Conservation (phyloP, 148 eudicot species). For the Cornus florida region DNA sequence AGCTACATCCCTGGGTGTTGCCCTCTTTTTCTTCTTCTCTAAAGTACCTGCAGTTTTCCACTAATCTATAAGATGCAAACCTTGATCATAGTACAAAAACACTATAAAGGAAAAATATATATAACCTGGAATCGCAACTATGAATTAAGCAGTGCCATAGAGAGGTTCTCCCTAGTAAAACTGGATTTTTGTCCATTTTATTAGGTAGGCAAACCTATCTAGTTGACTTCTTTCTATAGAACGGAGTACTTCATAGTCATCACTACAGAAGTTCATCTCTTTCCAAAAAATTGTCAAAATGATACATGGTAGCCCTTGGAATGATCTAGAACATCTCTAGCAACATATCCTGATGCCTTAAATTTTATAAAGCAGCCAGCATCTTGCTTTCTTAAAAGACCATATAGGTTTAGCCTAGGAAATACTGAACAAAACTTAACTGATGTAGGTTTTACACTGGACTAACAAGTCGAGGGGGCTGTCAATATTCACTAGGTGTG, state of each 20-base stretch:
- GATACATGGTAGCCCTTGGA: background rate
- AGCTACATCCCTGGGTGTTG: constrained; percentile 17
- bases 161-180: background rate
- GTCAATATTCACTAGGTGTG: background rate
- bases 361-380: background rate
- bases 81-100: background rate
- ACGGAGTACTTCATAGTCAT: background rate
- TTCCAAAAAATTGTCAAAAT: background rate
- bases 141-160: background rate
- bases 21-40: constrained; percentile 30
- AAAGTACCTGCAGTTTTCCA: constrained; percentile 17
- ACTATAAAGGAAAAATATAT: background rate
- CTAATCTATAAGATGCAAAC: background rate
- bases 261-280: background rate
- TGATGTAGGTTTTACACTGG: background rate
- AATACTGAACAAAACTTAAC: background rate
- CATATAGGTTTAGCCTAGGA: background rate
- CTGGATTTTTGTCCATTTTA: background rate
- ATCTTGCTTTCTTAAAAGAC: background rate
- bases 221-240: background rate
- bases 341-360: background rate
- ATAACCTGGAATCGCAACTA: background rate
- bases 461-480: background rate
- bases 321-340: background rate
- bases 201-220: constrained; percentile 1